Base-by-base conservation (phyloP, 2,329 filamentous ascomycete species). In the Xylaria sp. region DNA sequence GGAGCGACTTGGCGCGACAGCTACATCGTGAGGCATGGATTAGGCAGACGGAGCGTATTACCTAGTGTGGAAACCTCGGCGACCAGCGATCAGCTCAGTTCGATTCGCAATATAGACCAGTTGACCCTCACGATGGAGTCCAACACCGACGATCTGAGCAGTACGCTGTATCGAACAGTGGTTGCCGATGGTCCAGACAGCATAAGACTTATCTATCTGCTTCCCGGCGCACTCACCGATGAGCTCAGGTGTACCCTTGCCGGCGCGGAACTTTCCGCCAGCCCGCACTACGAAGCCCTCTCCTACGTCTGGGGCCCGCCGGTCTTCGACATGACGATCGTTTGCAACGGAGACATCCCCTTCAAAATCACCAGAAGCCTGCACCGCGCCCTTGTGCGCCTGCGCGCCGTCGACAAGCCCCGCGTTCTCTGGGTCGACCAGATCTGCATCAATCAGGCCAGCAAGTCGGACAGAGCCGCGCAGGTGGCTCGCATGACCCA, bases 251-350 rank as follows among this genome's bases (percentile, higher is more conserved):
- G 63, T 27, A 59, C 55, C 42, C 55, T 65, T 47, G 48, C 57
- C 34, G n/a, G 63, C 63, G 63, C 63, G 17, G 56, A 60, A 47
- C 63, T 65, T 47, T 60, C 63, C 39, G 34, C 63, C 32, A 47
- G 24, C 56, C 63, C 63, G 24, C 34, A 56, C 24, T 65, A 59
- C 34, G 63, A 65, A 65, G 63, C 63, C 47, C 63, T 65, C 55
- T 65, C 63, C 45, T 65, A 65, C 56, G 63, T 65, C 63, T 65
- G 63, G 63, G 63, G 63, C 55, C 7, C 53, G 63, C 55, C 55
- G 30, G 55, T 53, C 32, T 60, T 65, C 55, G 63, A 65, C 55
- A 55, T 45, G 45, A 65, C 55, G 19, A 65, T 65, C 47, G 36
- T 60, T n/a, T 65, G 63, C 48, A 65, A 65, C 32, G 55, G 48